Conservation (phyloP, 805 yeast species). For the Wickerhamiella bombiphila region DNA sequence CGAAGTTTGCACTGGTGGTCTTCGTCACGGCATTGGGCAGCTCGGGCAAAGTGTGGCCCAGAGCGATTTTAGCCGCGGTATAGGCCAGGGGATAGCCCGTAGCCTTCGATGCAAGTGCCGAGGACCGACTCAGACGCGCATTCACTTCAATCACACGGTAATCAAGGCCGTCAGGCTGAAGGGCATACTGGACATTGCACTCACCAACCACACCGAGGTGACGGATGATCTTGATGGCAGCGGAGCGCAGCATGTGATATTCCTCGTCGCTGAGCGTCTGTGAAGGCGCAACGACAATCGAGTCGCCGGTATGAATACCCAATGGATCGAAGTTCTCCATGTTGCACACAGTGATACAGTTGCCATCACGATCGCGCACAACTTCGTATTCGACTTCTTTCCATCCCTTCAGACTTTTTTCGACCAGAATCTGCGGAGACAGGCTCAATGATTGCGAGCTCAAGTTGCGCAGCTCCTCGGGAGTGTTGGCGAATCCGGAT, state of each 20-base stretch:
- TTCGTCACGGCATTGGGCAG: conserved; percentile 93
- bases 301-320: conserved; percentile 98
- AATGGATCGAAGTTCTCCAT: conserved; percentile 98
- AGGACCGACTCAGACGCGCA: conserved; percentile 92
- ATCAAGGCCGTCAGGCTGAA: conserved; percentile 90
- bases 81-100: conserved; percentile 98
- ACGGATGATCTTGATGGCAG: conserved; percentile 94
- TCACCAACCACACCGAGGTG: conserved; percentile 98
- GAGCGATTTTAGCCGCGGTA: conserved; percentile 94
- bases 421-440: conserved; percentile 91
- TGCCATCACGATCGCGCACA: conserved; percentile 88
- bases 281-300: conserved; percentile 97
- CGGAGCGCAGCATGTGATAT: conserved; percentile 92
- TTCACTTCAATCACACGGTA: conserved; percentile 95
- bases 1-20: conserved; percentile 91
- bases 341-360: conserved; percentile 97
- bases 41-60: conserved; percentile 89
- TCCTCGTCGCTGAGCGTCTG: conserved; percentile 95
- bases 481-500: conserved; percentile 86
- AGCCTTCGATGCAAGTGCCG: conserved; percentile 96
- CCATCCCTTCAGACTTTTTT: conserved; percentile 97
- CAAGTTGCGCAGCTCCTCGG: conserved; percentile 68
- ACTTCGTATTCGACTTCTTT: conserved; percentile 98
- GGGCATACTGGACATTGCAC: conserved; percentile 94
- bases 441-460: conserved; percentile 79